phyloP scores from a whole-genome alignment of 768 basidiomycete genomes.

The Royoungia palumana region DNA sequence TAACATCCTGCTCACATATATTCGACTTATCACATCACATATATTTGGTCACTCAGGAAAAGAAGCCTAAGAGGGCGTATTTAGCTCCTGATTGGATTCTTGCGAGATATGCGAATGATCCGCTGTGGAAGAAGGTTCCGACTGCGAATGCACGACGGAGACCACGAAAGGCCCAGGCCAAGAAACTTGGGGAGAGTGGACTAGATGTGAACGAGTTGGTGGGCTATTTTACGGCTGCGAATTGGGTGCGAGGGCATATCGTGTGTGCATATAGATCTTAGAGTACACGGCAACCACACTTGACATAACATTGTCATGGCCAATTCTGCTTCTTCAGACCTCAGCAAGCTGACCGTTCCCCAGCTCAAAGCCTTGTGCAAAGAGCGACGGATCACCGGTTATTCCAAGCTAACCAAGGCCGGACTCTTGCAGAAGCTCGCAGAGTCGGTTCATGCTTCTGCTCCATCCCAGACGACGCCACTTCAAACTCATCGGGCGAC shows the following conservation, averaged over 20 bases:
- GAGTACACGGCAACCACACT: no score
- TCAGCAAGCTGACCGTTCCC: constrained; percentile 49
- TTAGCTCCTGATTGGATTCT: constrained; percentile 27
- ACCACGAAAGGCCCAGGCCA: constrained; percentile 13
- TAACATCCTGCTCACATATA: constrained; percentile 1
- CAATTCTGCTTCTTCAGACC: constrained; percentile 6
- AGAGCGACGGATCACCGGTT: constrained; percentile 55
- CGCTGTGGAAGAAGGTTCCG: constrained; percentile 11
- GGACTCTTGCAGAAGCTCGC: constrained; percentile 50
- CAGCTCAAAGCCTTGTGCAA: constrained; percentile 70
- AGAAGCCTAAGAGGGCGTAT: constrained; percentile 6
- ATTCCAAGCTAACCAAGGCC: constrained; percentile 63
- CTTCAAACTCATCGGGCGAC: neutral
- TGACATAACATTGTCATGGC: constrained; percentile 8
- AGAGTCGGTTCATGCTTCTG: neutral
- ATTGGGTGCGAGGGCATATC: constrained; percentile 18
- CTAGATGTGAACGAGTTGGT: constrained; percentile 16
- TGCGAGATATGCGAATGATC: constrained; percentile 17
- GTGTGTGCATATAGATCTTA: neutral
- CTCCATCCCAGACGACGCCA: neutral
- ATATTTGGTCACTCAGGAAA: constrained; percentile 7
- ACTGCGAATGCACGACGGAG: constrained; percentile 4
- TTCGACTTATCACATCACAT: constrained; percentile 2
- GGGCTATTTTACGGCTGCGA: constrained; percentile 12
- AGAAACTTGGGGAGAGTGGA: constrained; percentile 11